Conservation (phyloP, 495 filamentous ascomycete genomes). For the Penicillium pancosmium region DNA sequence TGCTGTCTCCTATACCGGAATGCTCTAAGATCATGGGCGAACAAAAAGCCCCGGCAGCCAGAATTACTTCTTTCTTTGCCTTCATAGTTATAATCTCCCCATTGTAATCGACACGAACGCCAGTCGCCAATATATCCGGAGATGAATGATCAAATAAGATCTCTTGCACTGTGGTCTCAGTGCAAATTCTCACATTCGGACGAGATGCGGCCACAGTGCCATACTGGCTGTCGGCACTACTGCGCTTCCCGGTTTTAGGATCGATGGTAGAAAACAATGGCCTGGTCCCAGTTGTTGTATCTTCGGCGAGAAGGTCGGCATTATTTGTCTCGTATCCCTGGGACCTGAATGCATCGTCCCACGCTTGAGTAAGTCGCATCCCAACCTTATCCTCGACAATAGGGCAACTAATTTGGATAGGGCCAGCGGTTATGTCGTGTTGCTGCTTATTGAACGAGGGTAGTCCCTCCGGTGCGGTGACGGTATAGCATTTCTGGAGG, state of each 20-base stretch:
- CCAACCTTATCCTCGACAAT: conserved; percentile 8
- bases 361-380: conserved; percentile 23
- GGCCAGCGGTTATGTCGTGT: conserved; percentile 8
- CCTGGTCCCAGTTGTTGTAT: conserved; percentile 17
- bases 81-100: conserved; percentile 18
- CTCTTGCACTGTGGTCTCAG: conserved; percentile 47
- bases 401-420: conserved; percentile 31
- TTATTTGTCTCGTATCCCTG: conserved; percentile 20
- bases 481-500: conserved; percentile 21
- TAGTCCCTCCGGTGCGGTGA: conserved; percentile 1
- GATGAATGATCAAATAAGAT: conserved; percentile 32
- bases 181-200: conserved; percentile 52
- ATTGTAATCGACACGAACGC: conserved; percentile 33
- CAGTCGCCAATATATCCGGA: conserved; percentile 24
- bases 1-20: conserved; percentile 44
- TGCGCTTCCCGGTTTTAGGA: conserved; percentile 34
- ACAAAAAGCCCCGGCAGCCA: conserved; percentile 54
- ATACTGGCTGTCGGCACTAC: conserved; percentile 27
- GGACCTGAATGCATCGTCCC: conserved; percentile 26
- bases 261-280: conserved; percentile 25
- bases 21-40: conserved; percentile 57
- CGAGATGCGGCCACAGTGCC: conserved; percentile 44
- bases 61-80: conserved; percentile 49
- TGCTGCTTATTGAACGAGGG: conserved; percentile 1
- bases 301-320: conserved; percentile 16